phyloP scores from a whole-genome alignment of 495 filamentous ascomycete species.

The Thermothielavioides terrestris region DNA sequence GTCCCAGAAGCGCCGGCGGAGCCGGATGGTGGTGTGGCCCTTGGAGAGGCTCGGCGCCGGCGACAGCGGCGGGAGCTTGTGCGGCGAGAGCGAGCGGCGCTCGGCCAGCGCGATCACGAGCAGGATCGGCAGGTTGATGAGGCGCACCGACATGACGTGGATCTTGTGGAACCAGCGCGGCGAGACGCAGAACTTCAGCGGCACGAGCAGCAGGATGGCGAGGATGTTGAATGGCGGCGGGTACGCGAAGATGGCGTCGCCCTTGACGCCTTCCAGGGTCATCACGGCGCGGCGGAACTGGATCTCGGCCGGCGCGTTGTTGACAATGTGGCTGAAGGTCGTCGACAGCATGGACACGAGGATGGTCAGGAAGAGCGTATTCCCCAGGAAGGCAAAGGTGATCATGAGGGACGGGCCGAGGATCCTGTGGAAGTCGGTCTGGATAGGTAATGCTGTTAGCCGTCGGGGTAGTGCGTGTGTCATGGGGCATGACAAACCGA shows the following conservation, averaged over 20 bases:
- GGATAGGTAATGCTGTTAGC: neutral
- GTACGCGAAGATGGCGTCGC: conserved; percentile 65
- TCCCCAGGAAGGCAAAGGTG: conserved; percentile 63
- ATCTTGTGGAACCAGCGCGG: conserved; percentile 73
- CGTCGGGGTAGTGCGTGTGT: neutral
- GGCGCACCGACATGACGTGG: conserved; percentile 55
- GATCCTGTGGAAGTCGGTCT: conserved; percentile 54
- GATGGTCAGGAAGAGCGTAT: conserved; percentile 69
- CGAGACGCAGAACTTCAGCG: conserved; percentile 54
- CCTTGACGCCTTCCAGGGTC: conserved; percentile 70
- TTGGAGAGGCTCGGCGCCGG: neutral
- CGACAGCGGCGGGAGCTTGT: conserved; percentile 3
- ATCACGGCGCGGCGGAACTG: conserved; percentile 62
- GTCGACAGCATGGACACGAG: conserved; percentile 67
- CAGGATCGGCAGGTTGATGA: conserved; percentile 57
- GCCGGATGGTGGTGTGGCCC: conserved; percentile 11
- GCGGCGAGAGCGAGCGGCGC: conserved; percentile 40
- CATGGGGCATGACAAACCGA: conserved; percentile 33
- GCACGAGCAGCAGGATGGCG: conserved; percentile 53
- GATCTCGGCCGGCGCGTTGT: conserved; percentile 58
- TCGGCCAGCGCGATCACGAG: conserved; percentile 52
- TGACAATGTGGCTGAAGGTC: conserved; percentile 58
- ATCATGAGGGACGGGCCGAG: conserved; percentile 63
- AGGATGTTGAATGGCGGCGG: conserved; percentile 66
- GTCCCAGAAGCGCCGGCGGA: conserved; percentile 31